A percentile compares a stretch with the other conserved stretches of the same genome.
Conservation (phyloP, 148 eudicot genomes). For the Rhododendron molle region DNA sequence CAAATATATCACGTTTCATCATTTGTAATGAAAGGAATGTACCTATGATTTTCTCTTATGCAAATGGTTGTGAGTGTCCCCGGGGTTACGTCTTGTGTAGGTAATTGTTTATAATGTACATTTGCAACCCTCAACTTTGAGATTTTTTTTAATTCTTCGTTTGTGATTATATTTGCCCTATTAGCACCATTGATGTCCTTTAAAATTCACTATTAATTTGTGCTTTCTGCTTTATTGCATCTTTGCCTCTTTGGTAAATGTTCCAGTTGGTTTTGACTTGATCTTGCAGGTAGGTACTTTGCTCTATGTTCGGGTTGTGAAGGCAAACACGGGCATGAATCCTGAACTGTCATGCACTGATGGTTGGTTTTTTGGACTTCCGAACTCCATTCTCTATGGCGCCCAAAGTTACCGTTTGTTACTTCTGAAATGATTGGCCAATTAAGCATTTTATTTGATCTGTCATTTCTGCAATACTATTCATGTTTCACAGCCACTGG, state of each 20-base stretch:
- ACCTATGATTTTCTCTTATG: neutral
- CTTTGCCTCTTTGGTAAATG: neutral
- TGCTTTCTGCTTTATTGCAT: neutral
- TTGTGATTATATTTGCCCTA: neutral
- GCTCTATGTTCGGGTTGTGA: conserved; percentile 82
- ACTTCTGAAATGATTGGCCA: neutral
- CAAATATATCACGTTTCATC: neutral
- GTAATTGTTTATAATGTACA: neutral
- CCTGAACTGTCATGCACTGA: conserved; percentile 95
- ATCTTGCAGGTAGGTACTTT: conserved; percentile 72
- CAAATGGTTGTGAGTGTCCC: conserved; percentile 1
- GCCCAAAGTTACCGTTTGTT: neutral
- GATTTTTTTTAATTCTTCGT: neutral
- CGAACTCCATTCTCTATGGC: neutral
- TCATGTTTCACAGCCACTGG: conserved; percentile 49
- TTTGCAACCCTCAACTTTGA: neutral
- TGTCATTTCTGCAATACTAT: conserved; percentile 10
- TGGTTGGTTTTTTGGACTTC: conserved; percentile 45
- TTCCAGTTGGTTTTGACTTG: conserved; percentile 11
- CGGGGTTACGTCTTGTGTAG: neutral
- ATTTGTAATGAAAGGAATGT: neutral
- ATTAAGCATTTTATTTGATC: conserved; percentile 7
- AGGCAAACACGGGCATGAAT: conserved; percentile 87
- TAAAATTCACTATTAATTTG: neutral
- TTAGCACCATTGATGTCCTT: neutral